Evolutionary conservation across 1,284 basidiomycete genomes (phyloP).

Genomic region (Pseudozyma hubeiensis): DNA sequence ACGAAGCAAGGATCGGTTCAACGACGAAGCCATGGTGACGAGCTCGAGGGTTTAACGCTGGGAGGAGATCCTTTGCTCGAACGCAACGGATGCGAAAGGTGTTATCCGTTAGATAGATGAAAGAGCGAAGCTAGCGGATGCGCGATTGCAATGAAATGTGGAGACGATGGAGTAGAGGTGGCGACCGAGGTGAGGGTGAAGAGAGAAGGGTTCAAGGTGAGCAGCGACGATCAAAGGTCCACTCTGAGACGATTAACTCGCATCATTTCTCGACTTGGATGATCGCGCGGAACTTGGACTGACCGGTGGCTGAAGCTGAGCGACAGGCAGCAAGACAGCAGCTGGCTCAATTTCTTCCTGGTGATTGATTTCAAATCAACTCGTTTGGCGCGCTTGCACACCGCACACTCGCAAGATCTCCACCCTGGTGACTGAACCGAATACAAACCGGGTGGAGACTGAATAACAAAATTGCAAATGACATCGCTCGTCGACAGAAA

Average conservation of each 20-base stretch:
- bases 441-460: constrained; percentile 1
- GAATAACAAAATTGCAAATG: constrained; percentile 4
- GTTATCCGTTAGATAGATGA: neutral
- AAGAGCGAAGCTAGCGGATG: neutral
- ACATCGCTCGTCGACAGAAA: constrained; percentile 1
- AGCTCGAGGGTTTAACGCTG: neutral
- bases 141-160: neutral
- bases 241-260: neutral
- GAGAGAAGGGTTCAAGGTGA: constrained; percentile 9
- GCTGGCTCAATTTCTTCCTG: constrained; percentile 5
- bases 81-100: neutral
- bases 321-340: constrained; percentile 3
- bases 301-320: constrained; percentile 26
- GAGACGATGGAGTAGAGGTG: neutral
- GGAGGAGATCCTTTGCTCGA: neutral
- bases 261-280: constrained; percentile 3
- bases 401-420: neutral
- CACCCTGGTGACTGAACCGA: neutral
- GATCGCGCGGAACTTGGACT: constrained; percentile 36
- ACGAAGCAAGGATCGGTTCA: constrained; percentile 51
- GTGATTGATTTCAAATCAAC: constrained; percentile 41
- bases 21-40: constrained; percentile 34
- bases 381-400: constrained; percentile 6
- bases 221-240: constrained; percentile 2
- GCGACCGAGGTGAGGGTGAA: constrained; percentile 15